Base-by-base conservation (phyloP, 1,284 basidiomycete genomes). In the Hypsizygus ulmarius region DNA sequence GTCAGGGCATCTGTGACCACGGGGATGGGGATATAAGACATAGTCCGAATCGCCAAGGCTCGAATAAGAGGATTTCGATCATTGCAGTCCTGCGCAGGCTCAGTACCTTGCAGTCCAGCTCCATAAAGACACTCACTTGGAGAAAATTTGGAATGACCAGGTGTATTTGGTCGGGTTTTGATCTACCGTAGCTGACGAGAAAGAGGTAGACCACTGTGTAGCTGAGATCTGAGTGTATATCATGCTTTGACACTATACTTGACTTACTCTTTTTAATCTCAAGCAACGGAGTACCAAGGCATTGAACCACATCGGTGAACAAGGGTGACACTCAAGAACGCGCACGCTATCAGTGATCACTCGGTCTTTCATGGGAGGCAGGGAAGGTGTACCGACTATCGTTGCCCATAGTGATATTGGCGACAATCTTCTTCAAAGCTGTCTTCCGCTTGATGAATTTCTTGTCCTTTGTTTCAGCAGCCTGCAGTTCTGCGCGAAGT, bases 241-340 rank as follows among this genome's bases (percentile, higher is more conserved):
- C 0, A 6, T 30, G 47, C 43, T 45, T 36, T 18, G 34, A 41
- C 34, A 37, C 12, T 37, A 39, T 18, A 12, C 28, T 12, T 48
- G 15, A 65, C 84, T 66, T 61, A 94, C 96, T 98, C 79, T 99
- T 99, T 79, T 99, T 99, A 67, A 99, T 96, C 69, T 99, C 97
- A 32, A 99, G 77, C 6, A 95, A 71, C 29, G 92, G 90, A 6
- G 90, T 92, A 35, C 87, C 87, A 51, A 97, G 75, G 62, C 90
- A 94, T 61, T 90, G 87, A 10, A 94, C 84, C 43, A 97, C 90
- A 59, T 96, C 93, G 14, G 82, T 79, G 72, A 94, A 96, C 56
- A 97, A 73, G 18, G 89, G 82, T 14, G 93, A 97, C 96, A 99
- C 91, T 98, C 60, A 47, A 59, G 51, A 36, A 43, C 52, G 39